phyloP scores from a whole-genome alignment of 305 asterid species.

The Salvia sclarea region DNA sequence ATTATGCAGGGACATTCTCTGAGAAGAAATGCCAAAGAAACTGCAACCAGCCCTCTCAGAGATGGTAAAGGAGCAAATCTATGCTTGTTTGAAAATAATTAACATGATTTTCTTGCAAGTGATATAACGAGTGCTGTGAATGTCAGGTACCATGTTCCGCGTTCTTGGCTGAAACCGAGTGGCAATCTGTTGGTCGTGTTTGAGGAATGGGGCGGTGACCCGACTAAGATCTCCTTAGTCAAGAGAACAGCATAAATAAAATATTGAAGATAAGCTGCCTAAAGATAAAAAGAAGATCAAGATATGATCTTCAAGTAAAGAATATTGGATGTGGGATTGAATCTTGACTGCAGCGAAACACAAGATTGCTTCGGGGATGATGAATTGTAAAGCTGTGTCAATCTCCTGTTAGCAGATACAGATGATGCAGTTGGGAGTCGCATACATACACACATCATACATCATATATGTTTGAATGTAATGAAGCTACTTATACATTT shows the following conservation, averaged over 20 bases:
- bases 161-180: slow-evolving; percentile 78
- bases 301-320: background rate
- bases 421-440: background rate
- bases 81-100: background rate
- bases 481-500: slow-evolving; percentile 6
- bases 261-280: background rate
- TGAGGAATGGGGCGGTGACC: slow-evolving; percentile 93
- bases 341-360: background rate
- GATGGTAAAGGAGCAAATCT: slow-evolving; percentile 55
- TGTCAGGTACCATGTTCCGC: slow-evolving; percentile 85
- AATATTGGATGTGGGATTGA: slow-evolving; percentile 12
- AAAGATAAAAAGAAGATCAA: background rate
- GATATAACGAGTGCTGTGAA: background rate
- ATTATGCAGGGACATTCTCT: slow-evolving; percentile 61
- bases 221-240: slow-evolving; percentile 60
- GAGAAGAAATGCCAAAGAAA: slow-evolving; percentile 68
- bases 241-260: slow-evolving; percentile 42
- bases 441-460: too few relatives aligned
- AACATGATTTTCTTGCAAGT: background rate
- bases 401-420: slow-evolving; percentile 26
- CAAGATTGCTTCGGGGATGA: slow-evolving; percentile 26
- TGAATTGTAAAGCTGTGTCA: slow-evolving; percentile 30
- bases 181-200: slow-evolving; percentile 77
- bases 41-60: slow-evolving; percentile 82
- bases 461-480: slow-evolving; percentile 13